Percentiles rank a stretch among this genome's conserved stretches.
Conservation (phyloP, 331 rosid genomes). For the Ulmus americana region DNA sequence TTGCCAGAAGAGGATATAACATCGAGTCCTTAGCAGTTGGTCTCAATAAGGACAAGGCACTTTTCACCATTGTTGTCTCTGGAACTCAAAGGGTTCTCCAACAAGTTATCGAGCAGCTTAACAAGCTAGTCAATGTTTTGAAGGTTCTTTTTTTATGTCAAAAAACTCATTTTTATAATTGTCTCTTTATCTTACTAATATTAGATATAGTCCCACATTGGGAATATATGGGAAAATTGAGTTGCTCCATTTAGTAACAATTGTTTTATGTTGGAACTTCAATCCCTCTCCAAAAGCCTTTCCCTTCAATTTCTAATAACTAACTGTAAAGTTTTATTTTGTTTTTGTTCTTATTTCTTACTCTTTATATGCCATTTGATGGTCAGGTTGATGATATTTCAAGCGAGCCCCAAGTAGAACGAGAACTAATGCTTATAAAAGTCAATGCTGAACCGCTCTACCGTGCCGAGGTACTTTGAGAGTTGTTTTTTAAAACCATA, state of each 20-base stretch:
- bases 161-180: background rate
- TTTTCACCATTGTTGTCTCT: conserved; percentile 49
- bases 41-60: conserved; percentile 50
- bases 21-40: conserved; percentile 58
- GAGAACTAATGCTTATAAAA: conserved; percentile 80
- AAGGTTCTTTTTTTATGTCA: conserved; percentile 25
- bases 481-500: background rate
- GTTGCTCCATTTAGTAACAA: too few species aligned
- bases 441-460: conserved; percentile 48
- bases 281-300: too few species aligned
- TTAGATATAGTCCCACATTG: too few species aligned
- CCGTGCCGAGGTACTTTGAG: conserved; percentile 54
- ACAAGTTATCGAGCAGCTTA: conserved; percentile 53
- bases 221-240: too few species aligned
- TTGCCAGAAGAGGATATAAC: conserved; percentile 54
- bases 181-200: too few species aligned
- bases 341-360: too few species aligned
- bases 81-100: conserved; percentile 39
- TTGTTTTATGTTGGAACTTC: too few species aligned
- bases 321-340: too few species aligned
- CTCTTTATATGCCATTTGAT: background rate
- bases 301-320: too few species aligned
- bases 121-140: conserved; percentile 55
- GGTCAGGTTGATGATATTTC: conserved; percentile 85
- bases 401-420: conserved; percentile 76